Evolutionary conservation across 2,329 filamentous ascomycete species (phyloP).

Genomic region (Trichoderma endophyticum): DNA sequence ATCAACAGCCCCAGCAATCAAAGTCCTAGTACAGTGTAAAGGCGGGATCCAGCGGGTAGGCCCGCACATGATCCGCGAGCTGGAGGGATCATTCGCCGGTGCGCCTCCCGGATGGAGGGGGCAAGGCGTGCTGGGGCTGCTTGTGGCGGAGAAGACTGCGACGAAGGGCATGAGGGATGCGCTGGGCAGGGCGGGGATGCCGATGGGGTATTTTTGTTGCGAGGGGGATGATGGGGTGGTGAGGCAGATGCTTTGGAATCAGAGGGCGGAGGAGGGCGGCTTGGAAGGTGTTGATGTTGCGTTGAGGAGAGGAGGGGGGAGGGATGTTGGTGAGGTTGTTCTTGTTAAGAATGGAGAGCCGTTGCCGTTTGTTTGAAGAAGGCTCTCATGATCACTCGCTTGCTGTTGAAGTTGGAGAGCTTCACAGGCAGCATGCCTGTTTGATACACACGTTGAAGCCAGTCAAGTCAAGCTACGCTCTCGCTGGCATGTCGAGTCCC

Average conservation of each 20-base stretch:
- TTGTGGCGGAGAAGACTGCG: constrained; percentile 66
- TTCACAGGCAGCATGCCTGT: neutral
- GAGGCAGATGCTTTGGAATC: constrained; percentile 72
- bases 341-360: constrained; percentile 4
- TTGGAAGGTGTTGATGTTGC: constrained; percentile 58
- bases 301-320: constrained; percentile 29
- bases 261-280: constrained; percentile 57
- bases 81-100: constrained; percentile 73
- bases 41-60: constrained; percentile 48
- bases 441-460: neutral
- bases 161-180: constrained; percentile 77
- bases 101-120: constrained; percentile 72
- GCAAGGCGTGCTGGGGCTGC: constrained; percentile 62
- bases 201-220: constrained; percentile 69
- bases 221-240: constrained; percentile 54
- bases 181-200: constrained; percentile 62
- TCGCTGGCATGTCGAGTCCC: neutral
- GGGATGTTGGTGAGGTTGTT: neutral
- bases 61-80: constrained; percentile 65
- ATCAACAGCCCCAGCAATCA: constrained; percentile 39
- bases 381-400: neutral
- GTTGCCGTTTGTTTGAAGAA: neutral
- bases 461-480: neutral
- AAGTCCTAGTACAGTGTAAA: constrained; percentile 67
- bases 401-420: neutral